Evolutionary conservation across 2,329 filamentous ascomycete genomes (phyloP).

Genomic region (Fusarium beomiforme): DNA sequence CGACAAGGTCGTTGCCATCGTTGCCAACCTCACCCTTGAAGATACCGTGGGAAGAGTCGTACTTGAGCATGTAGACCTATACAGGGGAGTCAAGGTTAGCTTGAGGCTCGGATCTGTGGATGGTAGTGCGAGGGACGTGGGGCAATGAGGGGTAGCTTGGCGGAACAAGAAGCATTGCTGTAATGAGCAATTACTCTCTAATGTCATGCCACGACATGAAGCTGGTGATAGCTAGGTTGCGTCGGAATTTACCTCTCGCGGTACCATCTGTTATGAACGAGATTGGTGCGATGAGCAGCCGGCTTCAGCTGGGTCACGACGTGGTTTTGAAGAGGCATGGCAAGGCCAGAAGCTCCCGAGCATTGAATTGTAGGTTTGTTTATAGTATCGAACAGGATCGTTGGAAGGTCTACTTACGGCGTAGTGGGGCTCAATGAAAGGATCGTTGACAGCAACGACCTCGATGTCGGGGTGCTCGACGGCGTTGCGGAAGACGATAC

Average conservation of each 20-base stretch:
- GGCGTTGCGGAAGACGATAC: constrained; percentile 99
- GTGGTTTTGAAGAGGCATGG: background rate
- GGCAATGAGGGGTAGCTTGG: constrained; percentile 30
- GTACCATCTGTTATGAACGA: background rate
- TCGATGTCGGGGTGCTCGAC: constrained; percentile 89
- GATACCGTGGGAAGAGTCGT: constrained; percentile 94
- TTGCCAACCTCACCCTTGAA: constrained; percentile 93
- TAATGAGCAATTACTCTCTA: background rate
- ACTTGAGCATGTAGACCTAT: constrained; percentile 99
- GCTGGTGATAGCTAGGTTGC: background rate
- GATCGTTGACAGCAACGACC: constrained; percentile 97
- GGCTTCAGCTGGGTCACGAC: background rate
- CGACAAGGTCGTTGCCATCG: constrained; percentile 75
- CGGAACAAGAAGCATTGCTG: background rate
- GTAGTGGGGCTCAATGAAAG: constrained; percentile 98
- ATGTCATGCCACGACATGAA: background rate
- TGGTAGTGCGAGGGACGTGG: constrained; percentile 10
- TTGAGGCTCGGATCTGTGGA: constrained; percentile 2
- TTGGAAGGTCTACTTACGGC: constrained; percentile 74
- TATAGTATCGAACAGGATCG: constrained; percentile 12
- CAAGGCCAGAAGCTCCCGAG: background rate
- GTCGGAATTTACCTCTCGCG: background rate
- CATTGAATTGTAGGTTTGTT: background rate
- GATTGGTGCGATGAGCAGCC: background rate
- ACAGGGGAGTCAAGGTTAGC: constrained; percentile 4